A percentile compares a stretch with the other conserved stretches of the same genome.
These are phyloP conservation scores for Sphagnum fallax DNA, from an alignment of 228 moss, liverwort and hornwort genomes.

Conservation along the genomic window DNA sequence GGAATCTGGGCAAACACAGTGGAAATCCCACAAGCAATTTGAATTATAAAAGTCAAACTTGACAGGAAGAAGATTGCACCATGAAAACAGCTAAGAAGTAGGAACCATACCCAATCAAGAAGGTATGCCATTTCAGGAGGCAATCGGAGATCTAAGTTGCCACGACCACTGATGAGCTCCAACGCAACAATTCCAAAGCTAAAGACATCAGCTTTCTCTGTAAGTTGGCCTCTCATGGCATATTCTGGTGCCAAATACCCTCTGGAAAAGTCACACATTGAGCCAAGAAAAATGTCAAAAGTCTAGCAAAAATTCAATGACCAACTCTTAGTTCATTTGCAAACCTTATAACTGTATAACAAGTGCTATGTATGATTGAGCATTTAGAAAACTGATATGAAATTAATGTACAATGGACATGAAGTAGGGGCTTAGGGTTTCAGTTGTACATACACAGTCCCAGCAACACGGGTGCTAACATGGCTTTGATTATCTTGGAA, in stretches of 20 bases:
- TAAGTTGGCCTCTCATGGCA: conserved; percentile 46
- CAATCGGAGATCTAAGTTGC: conserved; percentile 28
- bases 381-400: too few species aligned
- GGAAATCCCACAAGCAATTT: too few species aligned
- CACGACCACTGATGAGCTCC: conserved; percentile 46
- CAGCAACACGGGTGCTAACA: conserved; percentile 44
- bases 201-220: conserved; percentile 57
- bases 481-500: conserved; percentile 38
- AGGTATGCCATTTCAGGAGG: conserved; percentile 21
- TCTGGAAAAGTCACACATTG: conserved; percentile 7
- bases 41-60: too few species aligned
- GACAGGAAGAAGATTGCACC: too few species aligned
- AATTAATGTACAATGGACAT: too few species aligned
- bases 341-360: too few species aligned
- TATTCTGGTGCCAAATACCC: conserved; percentile 50
- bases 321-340: too few species aligned
- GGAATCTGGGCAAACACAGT: too few species aligned
- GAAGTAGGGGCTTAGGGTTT: too few species aligned
- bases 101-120: conserved; percentile 25
- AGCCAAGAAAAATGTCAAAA: background rate
- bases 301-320: background rate
- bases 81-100: background rate
- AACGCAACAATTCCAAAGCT: conserved; percentile 41
- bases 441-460: conserved; percentile 26
- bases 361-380: too few species aligned